phyloP scores from a whole-genome alignment of 768 basidiomycete species.

The Pleurotus tuber-regium region DNA sequence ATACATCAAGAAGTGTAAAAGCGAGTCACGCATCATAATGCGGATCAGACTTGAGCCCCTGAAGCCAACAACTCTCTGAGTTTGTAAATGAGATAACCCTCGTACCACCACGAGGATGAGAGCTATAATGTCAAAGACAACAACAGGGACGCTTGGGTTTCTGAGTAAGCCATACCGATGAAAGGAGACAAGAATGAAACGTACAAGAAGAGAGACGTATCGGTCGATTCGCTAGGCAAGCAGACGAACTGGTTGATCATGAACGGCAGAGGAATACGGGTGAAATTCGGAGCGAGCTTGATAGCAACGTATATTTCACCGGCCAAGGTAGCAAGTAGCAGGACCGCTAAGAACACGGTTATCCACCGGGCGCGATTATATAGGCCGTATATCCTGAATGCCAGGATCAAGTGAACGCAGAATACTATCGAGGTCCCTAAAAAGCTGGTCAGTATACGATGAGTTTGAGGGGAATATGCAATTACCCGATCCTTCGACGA shows the following conservation, averaged over 20 bases:
- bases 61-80: background rate
- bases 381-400: conserved; percentile 6
- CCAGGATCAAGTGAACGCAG: conserved; percentile 5
- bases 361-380: background rate
- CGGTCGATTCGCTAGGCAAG: background rate
- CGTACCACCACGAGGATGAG: background rate
- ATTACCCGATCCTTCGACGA: conserved; percentile 2
- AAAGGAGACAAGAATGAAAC: background rate
- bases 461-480: too few species aligned
- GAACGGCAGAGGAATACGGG: background rate
- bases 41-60: background rate
- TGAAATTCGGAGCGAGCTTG: background rate
- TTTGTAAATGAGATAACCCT: background rate
- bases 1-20: background rate
- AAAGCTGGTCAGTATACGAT: too few species aligned
- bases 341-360: background rate
- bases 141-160: background rate
- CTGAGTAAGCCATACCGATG: background rate
- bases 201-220: conserved; percentile 6
- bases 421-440: conserved; percentile 2
- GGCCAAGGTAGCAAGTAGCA: conserved; percentile 1
- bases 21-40: conserved; percentile 1
- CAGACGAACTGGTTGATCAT: conserved; percentile 5
- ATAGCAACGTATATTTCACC: conserved; percentile 2
- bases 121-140: conserved; percentile 1